These are phyloP conservation scores for Eucalyptus curtisii DNA, from an alignment of 345 rosid species.

Conservation along the genomic window DNA sequence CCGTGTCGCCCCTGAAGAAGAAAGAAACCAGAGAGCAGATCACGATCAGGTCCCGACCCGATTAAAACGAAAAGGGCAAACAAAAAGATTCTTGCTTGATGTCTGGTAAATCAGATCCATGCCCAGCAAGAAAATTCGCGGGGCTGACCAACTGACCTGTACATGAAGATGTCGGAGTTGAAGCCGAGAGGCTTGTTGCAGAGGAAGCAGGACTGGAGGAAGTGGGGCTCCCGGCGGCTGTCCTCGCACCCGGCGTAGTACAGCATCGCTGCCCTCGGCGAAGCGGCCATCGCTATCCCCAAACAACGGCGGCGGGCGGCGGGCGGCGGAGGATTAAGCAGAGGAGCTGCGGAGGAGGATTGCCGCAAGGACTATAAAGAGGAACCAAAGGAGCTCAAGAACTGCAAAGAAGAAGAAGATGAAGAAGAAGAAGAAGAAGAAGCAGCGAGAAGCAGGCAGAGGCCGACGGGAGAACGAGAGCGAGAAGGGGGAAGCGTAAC, in stretches of 20 bases:
- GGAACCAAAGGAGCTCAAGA: background rate
- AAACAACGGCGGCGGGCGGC: background rate
- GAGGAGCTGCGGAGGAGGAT: background rate
- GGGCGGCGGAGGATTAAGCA: background rate
- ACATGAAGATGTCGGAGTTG: conserved; percentile 83
- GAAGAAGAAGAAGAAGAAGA: background rate
- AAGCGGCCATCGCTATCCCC: background rate
- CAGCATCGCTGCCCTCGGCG: conserved; percentile 2
- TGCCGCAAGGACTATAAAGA: background rate
- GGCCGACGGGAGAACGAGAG: background rate
- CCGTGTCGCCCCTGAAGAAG: conserved; percentile 45
- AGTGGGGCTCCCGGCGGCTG: conserved; percentile 30
- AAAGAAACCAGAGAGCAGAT: background rate
- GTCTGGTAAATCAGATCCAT: background rate
- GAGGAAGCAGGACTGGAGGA: conserved; percentile 61
- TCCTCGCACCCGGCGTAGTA: conserved; percentile 13
- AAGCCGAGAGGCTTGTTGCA: conserved; percentile 51
- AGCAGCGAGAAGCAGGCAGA: background rate
- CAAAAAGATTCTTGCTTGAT: background rate
- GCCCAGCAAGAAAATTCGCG: background rate
- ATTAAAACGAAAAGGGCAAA: background rate
- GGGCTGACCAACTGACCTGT: conserved; percentile 31
- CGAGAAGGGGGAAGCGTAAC: background rate
- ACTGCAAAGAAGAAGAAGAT: background rate
- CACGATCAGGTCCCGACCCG: background rate